Percentiles rank a stretch among this genome's conserved stretches.
These are phyloP conservation scores for Hyaloscypha bicolor DNA, from an alignment of 495 filamentous ascomycete species.

Conservation along the genomic window DNA sequence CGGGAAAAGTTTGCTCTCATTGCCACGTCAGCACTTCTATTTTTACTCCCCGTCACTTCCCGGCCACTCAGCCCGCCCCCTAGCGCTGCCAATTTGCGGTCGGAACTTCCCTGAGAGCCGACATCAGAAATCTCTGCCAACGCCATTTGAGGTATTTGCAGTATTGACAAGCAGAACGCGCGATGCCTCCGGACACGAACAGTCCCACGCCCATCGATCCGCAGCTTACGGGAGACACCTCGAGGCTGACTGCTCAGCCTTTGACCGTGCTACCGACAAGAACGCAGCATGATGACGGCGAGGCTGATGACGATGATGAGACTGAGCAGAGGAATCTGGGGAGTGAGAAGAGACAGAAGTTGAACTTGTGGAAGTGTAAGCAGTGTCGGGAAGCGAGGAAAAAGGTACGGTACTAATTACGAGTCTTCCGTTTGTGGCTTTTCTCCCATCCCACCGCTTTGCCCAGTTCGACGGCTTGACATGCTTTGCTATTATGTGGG, in stretches of 20 bases:
- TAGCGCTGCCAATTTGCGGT: neutral
- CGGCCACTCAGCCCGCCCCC: neutral
- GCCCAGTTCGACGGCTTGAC: neutral
- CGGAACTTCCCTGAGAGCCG: neutral
- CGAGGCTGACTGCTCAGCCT: neutral
- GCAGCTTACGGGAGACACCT: neutral
- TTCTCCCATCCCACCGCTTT: neutral
- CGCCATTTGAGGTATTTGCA: neutral
- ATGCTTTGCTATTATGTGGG: too few species aligned
- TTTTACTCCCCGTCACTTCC: neutral
- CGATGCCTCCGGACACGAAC: neutral
- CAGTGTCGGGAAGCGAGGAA: slow-evolving; percentile 14
- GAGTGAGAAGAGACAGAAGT: neutral
- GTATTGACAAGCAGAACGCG: neutral
- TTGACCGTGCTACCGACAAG: neutral
- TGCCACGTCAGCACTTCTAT: neutral
- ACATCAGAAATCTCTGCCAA: neutral
- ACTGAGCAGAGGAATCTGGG: neutral
- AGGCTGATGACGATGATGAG: neutral
- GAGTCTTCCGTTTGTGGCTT: neutral
- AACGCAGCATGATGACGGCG: neutral
- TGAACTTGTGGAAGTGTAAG: slow-evolving; percentile 15
- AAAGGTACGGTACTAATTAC: neutral
- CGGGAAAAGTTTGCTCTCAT: neutral
- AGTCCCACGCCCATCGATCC: neutral